Evolutionary conservation across 2,329 filamentous ascomycete genomes (phyloP).

Genomic region (Ascochyta fabae): DNA sequence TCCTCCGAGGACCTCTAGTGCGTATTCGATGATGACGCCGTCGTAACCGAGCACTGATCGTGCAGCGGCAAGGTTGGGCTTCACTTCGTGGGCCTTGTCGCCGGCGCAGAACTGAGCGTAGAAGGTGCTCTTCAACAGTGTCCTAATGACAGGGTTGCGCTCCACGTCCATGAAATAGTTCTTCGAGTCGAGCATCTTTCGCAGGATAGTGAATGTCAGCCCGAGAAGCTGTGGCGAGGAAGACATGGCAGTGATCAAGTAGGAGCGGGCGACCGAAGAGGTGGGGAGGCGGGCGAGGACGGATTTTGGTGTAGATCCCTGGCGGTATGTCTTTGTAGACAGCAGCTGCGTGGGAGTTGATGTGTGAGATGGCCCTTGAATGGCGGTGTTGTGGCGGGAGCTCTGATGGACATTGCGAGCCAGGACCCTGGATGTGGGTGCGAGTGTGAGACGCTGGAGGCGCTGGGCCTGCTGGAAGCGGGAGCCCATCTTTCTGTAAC

Average conservation of each 20-base stretch:
- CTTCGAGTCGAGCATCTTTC: slow-evolving; percentile 71
- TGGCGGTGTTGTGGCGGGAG: slow-evolving; percentile 39
- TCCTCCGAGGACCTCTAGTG: slow-evolving; percentile 77
- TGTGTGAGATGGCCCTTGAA: slow-evolving; percentile 29
- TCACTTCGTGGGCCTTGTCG: slow-evolving; percentile 72
- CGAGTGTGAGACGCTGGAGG: slow-evolving; percentile 29
- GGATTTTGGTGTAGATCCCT: slow-evolving; percentile 22
- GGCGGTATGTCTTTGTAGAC: slow-evolving; percentile 20
- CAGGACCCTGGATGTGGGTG: slow-evolving; percentile 29
- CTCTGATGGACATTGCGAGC: slow-evolving; percentile 42
- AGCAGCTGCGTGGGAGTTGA: slow-evolving; percentile 26
- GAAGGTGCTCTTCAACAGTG: slow-evolving; percentile 79
- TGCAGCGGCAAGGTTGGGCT: slow-evolving; percentile 63
- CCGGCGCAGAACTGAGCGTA: slow-evolving; percentile 93
- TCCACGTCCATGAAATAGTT: slow-evolving; percentile 74
- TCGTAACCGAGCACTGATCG: slow-evolving; percentile 79
- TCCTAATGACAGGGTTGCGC: slow-evolving; percentile 72
- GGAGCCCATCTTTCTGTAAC: slow-evolving; percentile 24
- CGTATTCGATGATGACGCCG: slow-evolving; percentile 85
- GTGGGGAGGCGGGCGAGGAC: slow-evolving; percentile 71
- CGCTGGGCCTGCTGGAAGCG: slow-evolving; percentile 32
- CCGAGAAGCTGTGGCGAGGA: slow-evolving; percentile 72
- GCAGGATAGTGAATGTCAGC: slow-evolving; percentile 73
- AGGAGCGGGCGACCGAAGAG: slow-evolving; percentile 70
- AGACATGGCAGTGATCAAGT: slow-evolving; percentile 72